These are phyloP conservation scores for Nitzschia palea DNA, from an alignment of 108 stramenopile genomes.

Conservation along the genomic window DNA sequence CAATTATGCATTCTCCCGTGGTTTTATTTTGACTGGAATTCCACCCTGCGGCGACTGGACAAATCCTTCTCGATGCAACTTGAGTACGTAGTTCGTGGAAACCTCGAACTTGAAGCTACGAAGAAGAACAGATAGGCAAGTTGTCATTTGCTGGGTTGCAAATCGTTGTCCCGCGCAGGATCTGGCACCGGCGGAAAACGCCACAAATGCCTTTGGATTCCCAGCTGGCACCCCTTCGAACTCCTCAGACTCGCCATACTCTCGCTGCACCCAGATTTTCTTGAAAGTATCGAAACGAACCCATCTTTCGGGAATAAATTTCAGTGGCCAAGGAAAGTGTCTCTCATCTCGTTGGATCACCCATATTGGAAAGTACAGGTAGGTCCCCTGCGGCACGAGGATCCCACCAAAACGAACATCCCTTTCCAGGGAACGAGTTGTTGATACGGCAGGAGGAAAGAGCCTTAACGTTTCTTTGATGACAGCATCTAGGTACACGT, in stretches of 20 bases:
- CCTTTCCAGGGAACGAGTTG: slow-evolving; percentile 41
- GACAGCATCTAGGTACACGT: slow-evolving; percentile 46
- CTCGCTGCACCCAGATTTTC: background rate
- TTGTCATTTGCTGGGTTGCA: slow-evolving; percentile 35
- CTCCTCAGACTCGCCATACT: background rate
- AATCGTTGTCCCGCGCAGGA: slow-evolving; percentile 56
- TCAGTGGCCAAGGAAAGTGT: slow-evolving; percentile 41
- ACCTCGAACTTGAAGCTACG: slow-evolving; percentile 20
- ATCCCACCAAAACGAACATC: slow-evolving; percentile 20
- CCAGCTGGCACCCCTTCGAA: slow-evolving; percentile 17
- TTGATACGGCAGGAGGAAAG: slow-evolving; percentile 35
- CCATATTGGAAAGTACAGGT: slow-evolving; percentile 37
- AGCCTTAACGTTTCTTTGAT: slow-evolving; percentile 50
- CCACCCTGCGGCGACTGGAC: slow-evolving; percentile 32
- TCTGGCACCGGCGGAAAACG: slow-evolving; percentile 54
- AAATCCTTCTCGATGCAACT: slow-evolving; percentile 14
- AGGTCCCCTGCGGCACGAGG: slow-evolving; percentile 34
- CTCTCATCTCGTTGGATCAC: slow-evolving; percentile 40
- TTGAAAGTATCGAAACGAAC: slow-evolving; percentile 8
- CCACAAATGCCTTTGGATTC: slow-evolving; percentile 40
- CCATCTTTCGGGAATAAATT: slow-evolving; percentile 63
- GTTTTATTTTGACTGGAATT: slow-evolving; percentile 11
- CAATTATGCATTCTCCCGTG: no score
- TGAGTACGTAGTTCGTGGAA: slow-evolving; percentile 2
- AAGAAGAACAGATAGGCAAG: slow-evolving; percentile 17